A percentile compares a stretch with the other conserved stretches of the same genome.
Evolutionary conservation across 805 yeast species (phyloP).

Genomic region (Allodekkera sacchari): DNA sequence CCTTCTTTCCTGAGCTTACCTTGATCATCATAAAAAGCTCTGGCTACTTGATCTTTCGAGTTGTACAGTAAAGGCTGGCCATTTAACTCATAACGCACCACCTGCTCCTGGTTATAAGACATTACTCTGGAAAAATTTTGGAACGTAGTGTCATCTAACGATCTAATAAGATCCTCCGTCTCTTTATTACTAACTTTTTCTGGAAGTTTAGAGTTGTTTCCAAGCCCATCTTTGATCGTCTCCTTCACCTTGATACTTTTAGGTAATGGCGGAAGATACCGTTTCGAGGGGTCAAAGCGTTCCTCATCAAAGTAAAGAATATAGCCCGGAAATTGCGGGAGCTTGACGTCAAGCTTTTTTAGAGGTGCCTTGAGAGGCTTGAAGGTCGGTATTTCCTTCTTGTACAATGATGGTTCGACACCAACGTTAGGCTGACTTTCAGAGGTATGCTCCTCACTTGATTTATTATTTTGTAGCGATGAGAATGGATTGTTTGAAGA

Average conservation of each 20-base stretch:
- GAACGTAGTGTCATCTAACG: conserved; percentile 69
- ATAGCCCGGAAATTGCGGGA: conserved; percentile 55
- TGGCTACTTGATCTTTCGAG: conserved; percentile 46
- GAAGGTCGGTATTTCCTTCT: background rate
- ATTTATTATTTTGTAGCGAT: background rate
- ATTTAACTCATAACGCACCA: conserved; percentile 73
- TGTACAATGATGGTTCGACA: background rate
- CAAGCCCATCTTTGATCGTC: conserved; percentile 7
- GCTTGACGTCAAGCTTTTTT: conserved; percentile 10
- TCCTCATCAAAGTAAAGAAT: conserved; percentile 71
- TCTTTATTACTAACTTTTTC: conserved; percentile 18
- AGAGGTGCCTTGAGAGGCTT: background rate
- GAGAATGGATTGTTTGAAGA: conserved; percentile 22
- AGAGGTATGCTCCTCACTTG: conserved; percentile 2
- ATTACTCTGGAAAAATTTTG: conserved; percentile 69
- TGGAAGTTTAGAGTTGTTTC: background rate
- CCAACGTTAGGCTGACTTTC: conserved; percentile 3
- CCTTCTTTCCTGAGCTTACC: conserved; percentile 14
- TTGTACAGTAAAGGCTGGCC: conserved; percentile 74
- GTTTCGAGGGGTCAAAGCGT: conserved; percentile 41
- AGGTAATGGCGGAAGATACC: conserved; percentile 35
- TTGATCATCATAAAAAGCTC: conserved; percentile 27
- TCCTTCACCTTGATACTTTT: conserved; percentile 19
- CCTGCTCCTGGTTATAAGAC: conserved; percentile 79
- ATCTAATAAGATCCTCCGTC: conserved; percentile 39